A percentile compares a stretch with the other conserved stretches of the same genome.
Conservation (phyloP, 176 grass and related monocot genomes). For the Eleusine indica region DNA sequence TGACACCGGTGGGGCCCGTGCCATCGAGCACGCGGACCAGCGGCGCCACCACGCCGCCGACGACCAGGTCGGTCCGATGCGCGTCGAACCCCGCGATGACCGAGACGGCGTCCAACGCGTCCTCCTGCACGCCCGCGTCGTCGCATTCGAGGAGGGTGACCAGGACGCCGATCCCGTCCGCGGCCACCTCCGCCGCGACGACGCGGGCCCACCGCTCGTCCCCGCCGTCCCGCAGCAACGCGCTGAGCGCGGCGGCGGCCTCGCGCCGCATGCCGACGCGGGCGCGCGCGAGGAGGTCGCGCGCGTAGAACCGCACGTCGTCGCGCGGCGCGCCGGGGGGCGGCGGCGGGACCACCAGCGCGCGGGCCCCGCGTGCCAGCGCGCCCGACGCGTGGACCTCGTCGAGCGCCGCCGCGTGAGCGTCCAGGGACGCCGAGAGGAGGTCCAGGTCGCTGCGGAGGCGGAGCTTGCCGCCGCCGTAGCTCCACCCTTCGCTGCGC, state of each 20-base stretch:
- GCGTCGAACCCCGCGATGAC: slow-evolving; percentile 58
- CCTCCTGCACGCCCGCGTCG: slow-evolving; percentile 49
- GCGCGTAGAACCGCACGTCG: slow-evolving; percentile 84
- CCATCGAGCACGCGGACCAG: slow-evolving; percentile 62
- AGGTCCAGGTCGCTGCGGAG: slow-evolving; percentile 86
- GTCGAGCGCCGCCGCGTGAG: slow-evolving; percentile 54
- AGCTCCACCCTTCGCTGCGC: slow-evolving; percentile 60
- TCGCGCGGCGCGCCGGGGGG: slow-evolving; percentile 57
- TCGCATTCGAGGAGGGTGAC: slow-evolving; percentile 64
- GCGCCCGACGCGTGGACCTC: slow-evolving; percentile 54
- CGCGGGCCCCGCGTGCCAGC: slow-evolving; percentile 35
- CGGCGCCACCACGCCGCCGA: slow-evolving; percentile 55
- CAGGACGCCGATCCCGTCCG: slow-evolving; percentile 55
- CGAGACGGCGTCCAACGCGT: slow-evolving; percentile 58
- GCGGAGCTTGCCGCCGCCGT: slow-evolving; percentile 79
- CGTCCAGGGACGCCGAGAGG: slow-evolving; percentile 48
- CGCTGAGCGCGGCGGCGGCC: slow-evolving; percentile 56
- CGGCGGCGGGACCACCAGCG: slow-evolving; percentile 70
- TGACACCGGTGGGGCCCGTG: slow-evolving; percentile 34
- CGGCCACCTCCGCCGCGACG: slow-evolving; percentile 50
- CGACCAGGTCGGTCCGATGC: slow-evolving; percentile 57
- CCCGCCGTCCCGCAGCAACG: slow-evolving; percentile 43
- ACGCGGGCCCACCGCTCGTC: slow-evolving; percentile 70
- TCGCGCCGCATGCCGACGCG: slow-evolving; percentile 63
- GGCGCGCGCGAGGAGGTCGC: slow-evolving; percentile 72